Evolutionary conservation across 139 green algal genomes (phyloP).

Genomic region (Asterochloris sp.): DNA sequence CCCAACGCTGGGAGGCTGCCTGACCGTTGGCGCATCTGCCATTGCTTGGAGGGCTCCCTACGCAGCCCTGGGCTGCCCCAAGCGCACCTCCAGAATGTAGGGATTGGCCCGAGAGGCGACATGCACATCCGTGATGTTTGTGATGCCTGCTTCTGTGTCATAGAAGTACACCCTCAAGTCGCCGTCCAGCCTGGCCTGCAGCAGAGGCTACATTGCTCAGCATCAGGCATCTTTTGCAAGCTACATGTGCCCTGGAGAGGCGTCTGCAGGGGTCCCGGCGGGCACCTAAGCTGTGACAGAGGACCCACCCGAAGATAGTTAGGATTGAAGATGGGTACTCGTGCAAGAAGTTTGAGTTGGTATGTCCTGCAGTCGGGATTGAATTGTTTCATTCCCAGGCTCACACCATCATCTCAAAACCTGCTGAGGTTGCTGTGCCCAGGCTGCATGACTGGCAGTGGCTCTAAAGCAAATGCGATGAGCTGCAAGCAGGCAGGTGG

Average conservation of each 20-base stretch:
- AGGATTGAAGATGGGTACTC: conserved; percentile 75
- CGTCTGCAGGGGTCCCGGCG: background rate
- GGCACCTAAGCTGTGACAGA: background rate
- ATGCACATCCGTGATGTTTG: background rate
- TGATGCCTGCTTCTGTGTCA: conserved; percentile 49
- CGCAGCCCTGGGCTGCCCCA: background rate
- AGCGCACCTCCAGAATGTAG: conserved; percentile 7
- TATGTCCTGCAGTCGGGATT: conserved; percentile 37
- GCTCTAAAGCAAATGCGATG: background rate
- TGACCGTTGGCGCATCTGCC: background rate
- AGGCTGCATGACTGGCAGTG: background rate
- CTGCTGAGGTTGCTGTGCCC: too few relatives aligned
- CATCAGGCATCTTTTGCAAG: background rate
- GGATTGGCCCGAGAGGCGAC: background rate
- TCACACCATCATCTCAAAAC: too few relatives aligned
- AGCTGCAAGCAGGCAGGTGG: background rate
- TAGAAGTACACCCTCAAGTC: conserved; percentile 63
- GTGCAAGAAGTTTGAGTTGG: conserved; percentile 61
- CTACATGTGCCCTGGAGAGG: background rate
- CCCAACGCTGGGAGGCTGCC: background rate
- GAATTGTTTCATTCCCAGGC: too few relatives aligned
- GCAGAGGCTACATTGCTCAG: background rate
- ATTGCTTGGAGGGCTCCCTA: background rate
- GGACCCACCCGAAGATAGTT: conserved; percentile 63
- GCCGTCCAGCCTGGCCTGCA: conserved; percentile 42